Percentiles rank a stretch among this genome's conserved stretches.
Evolutionary conservation across 495 filamentous ascomycete species (phyloP).

Genomic region (Parmelia sp.): DNA sequence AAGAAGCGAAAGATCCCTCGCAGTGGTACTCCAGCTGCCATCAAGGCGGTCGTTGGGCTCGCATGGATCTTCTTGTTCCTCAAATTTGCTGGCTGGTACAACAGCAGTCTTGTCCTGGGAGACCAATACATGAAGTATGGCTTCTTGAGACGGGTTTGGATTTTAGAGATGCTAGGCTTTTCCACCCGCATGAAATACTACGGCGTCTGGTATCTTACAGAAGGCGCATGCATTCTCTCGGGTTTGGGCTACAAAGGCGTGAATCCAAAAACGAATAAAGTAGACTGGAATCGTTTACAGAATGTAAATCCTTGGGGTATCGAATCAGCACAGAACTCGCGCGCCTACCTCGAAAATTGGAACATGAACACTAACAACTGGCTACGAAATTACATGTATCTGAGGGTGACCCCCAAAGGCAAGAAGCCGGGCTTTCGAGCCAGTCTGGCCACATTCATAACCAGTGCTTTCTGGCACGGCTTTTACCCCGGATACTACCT

Average conservation of each 20-base stretch:
- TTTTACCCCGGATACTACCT: conserved; percentile 97
- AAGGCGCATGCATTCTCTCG: conserved; percentile 89
- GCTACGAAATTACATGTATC: conserved; percentile 92
- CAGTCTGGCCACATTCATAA: conserved; percentile 87
- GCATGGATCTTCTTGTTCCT: conserved; percentile 76
- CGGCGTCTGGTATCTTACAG: conserved; percentile 86
- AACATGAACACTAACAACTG: conserved; percentile 98
- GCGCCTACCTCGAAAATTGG: conserved; percentile 84
- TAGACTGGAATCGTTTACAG: conserved; percentile 80
- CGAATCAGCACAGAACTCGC: conserved; percentile 83
- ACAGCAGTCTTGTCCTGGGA: conserved; percentile 51
- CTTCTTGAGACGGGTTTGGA: conserved; percentile 64
- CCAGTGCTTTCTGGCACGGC: conserved; percentile 95
- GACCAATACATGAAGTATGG: conserved; percentile 57
- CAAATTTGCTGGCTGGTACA: conserved; percentile 63
- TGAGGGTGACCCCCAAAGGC: conserved; percentile 89
- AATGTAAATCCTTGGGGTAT: conserved; percentile 80
- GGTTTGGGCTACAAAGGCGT: conserved; percentile 93
- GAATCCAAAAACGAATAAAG: conserved; percentile 71
- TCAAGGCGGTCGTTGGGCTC: conserved; percentile 65
- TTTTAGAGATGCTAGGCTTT: conserved; percentile 76
- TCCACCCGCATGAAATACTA: conserved; percentile 86
- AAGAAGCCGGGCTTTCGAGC: conserved; percentile 96
- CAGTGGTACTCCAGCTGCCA: conserved; percentile 76
- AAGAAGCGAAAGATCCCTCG: conserved; percentile 93